phyloP scores from a whole-genome alignment of 129 eudicot genomes.

The Apium graveolens region DNA sequence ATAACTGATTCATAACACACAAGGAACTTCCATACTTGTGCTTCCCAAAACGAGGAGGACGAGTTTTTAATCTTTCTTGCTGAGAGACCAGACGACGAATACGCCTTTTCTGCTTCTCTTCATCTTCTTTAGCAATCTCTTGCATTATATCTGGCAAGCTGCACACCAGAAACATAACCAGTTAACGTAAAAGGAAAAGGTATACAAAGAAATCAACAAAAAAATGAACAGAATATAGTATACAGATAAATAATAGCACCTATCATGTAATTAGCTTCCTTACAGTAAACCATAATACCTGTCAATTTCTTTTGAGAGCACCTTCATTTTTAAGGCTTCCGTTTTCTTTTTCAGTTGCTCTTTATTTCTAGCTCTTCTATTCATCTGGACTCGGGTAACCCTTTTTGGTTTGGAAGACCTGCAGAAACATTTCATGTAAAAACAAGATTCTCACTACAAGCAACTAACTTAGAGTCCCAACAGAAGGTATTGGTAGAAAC shows the following conservation, averaged over 20 bases:
- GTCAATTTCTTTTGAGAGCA: slow-evolving; percentile 66
- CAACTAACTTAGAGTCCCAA: neutral
- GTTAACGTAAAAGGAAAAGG: neutral
- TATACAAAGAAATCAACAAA: neutral
- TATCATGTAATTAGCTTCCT: neutral
- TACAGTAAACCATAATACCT: slow-evolving; percentile 28
- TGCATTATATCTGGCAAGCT: slow-evolving; percentile 69
- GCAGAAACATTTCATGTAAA: slow-evolving; percentile 13
- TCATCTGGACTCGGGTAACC: slow-evolving; percentile 59
- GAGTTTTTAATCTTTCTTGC: slow-evolving; percentile 57
- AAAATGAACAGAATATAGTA: neutral
- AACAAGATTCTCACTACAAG: neutral
- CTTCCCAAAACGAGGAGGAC: slow-evolving; percentile 84
- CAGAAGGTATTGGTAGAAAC: neutral
- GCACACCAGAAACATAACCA: slow-evolving; percentile 10
- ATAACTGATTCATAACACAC: neutral
- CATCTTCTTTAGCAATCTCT: slow-evolving; percentile 78
- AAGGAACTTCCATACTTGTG: slow-evolving; percentile 44
- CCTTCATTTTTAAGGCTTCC: slow-evolving; percentile 42
- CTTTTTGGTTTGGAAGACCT: slow-evolving; percentile 62
- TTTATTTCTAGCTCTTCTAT: slow-evolving; percentile 57
- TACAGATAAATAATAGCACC: neutral
- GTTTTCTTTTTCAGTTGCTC: slow-evolving; percentile 47
- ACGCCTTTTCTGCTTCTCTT: slow-evolving; percentile 67
- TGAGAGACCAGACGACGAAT: slow-evolving; percentile 59